phyloP scores from a whole-genome alignment of 2,329 filamentous ascomycete genomes.

The Septoria petroselini region DNA sequence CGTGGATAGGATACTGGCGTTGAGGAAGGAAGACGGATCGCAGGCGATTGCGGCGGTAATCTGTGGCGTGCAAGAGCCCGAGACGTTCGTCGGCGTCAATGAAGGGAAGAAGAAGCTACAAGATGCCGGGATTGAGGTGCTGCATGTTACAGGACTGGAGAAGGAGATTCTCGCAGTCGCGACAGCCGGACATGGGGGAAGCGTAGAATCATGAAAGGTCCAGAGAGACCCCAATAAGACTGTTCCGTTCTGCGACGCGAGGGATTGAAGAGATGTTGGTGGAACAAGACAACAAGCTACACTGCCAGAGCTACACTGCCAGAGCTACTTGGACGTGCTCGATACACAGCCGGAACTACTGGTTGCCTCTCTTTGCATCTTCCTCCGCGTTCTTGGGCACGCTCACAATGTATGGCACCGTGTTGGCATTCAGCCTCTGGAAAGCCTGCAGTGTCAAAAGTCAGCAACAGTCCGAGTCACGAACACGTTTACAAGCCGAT shows the following conservation, averaged over 20 bases:
- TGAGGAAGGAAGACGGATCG: constrained; percentile 47
- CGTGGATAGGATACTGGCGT: constrained; percentile 68
- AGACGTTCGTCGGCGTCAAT: constrained; percentile 83
- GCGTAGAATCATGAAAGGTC: no score
- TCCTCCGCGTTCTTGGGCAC: constrained; percentile 55
- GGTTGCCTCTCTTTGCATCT: constrained; percentile 50
- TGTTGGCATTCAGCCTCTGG: constrained; percentile 51
- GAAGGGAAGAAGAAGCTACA: constrained; percentile 68
- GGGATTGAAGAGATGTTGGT: no score
- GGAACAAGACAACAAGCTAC: no score
- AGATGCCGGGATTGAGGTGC: constrained; percentile 68
- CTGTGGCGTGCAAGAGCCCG: constrained; percentile 83
- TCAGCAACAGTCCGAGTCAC: constrained; percentile 2
- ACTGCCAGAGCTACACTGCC: no score
- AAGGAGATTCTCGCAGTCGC: constrained; percentile 77
- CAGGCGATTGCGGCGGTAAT: constrained; percentile 72
- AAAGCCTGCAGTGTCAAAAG: constrained; percentile 45
- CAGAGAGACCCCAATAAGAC: no score
- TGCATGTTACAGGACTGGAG: constrained; percentile 72
- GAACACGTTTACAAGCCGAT: neutral
- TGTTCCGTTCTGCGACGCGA: no score
- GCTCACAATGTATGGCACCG: constrained; percentile 51
- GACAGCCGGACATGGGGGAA: constrained; percentile 73
- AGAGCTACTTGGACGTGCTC: no score
- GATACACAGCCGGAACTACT: constrained; percentile 16